Evolutionary conservation across 2,329 filamentous ascomycete species (phyloP), one percentile per base, ranked within the genome.

Genomic region (Phialocephala subalpina): DNA sequence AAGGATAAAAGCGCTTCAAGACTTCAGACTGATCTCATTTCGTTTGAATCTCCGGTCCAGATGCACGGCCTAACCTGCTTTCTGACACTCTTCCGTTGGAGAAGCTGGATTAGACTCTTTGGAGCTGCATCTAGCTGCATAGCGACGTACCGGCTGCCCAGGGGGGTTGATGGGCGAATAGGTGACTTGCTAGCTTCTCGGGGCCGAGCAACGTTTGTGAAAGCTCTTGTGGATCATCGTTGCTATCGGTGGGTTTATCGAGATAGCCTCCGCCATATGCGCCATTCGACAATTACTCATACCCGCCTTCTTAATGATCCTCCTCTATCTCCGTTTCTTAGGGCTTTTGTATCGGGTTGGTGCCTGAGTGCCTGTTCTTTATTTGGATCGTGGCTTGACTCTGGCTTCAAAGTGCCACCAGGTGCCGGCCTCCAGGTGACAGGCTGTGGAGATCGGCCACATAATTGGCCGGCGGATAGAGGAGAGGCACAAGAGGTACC

Each of bases 351-450:
- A 22, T 33, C 12, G 18, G 45, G 18, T 49, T 49, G 45, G 45
- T 49, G 45, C 45, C 45, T 49, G 45, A 49, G 25, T 49, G 45
- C 45, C 45, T 33, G 49, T 53, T 53, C 33, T 20, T 57, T 47
- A 25, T 56, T 64, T 45, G 57, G 33, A 36, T 20, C 33, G 63
- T 65, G 63, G 63, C 63, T 62, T 65, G 63, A 45, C 22, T 33
- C 18, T 59, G 29, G 33, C 3, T 22, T 22, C 33, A 14, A 29
- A 62, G 58, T 62, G 52, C 58, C 63, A 56, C 52, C 38, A 33
- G 35, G 11, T 29, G 55, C 29, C 29, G 29, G 29, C 29, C 29
- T 33, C 9, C 29, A 33, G 29, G 42, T 62, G 63, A 65, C 63
- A 60, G 35, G 59, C 53, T 45, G 25, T 35, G 53, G 40, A 22